Percentiles rank a stretch among this genome's conserved stretches.
phyloP scores from a whole-genome alignment of 305 asterid genomes.

The Solanum hybrid region DNA sequence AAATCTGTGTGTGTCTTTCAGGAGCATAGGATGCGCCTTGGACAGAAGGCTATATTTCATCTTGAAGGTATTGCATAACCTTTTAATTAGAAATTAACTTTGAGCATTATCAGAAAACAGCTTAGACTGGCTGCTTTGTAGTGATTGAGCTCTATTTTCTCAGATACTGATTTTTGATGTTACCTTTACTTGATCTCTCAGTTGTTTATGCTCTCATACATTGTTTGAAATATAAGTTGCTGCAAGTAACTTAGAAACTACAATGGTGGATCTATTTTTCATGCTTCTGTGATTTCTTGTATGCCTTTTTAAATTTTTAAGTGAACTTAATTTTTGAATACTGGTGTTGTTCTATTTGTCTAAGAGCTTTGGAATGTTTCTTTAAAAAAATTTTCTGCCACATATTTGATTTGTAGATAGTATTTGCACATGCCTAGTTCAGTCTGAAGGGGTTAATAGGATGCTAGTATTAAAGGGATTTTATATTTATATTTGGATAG shows the following conservation, averaged over 20 bases:
- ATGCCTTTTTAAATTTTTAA: neutral
- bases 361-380: neutral
- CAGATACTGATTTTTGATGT: neutral
- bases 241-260: neutral
- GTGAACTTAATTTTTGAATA: neutral
- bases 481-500: neutral
- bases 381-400: neutral
- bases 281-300: neutral
- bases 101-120: neutral
- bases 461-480: neutral
- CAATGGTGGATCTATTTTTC: too few relatives aligned
- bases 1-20: conserved; percentile 15
- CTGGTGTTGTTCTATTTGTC: neutral
- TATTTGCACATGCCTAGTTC: neutral
- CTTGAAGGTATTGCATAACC: conserved; percentile 65
- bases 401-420: neutral
- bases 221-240: neutral
- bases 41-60: conserved; percentile 96
- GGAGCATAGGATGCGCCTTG: conserved; percentile 89
- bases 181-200: neutral
- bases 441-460: neutral
- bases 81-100: neutral
- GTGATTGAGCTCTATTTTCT: neutral
- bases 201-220: neutral
- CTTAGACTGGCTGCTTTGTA: neutral